phyloP scores from a whole-genome alignment of 306 rosid species.

The Sicyos baderoa region DNA sequence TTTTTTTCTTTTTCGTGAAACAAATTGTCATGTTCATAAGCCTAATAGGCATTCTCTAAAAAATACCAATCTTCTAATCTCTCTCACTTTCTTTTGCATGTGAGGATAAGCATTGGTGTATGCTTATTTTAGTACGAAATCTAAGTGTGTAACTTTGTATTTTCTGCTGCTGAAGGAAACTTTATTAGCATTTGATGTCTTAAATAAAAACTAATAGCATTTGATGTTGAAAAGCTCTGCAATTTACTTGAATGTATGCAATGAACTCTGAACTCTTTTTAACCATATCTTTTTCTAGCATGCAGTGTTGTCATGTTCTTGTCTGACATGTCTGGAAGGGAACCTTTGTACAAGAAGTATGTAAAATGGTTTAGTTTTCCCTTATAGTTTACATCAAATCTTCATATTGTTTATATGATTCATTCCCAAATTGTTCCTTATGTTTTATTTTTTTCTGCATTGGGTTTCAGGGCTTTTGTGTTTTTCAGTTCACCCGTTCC shows the following conservation, averaged over 20 bases:
- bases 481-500: constrained; percentile 84
- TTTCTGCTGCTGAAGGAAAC: background rate
- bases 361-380: constrained; percentile 22
- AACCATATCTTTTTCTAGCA: constrained; percentile 54
- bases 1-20: constrained; percentile 4
- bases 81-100: too few relatives aligned
- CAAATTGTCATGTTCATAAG: background rate
- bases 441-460: constrained; percentile 11
- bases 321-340: constrained; percentile 99
- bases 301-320: constrained; percentile 92
- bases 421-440: background rate
- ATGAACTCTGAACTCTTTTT: constrained; percentile 27
- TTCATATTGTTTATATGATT: background rate
- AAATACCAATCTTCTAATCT: background rate
- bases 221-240: background rate
- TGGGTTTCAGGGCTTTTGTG: constrained; percentile 58
- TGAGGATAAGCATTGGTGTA: too few relatives aligned
- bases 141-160: background rate
- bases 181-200: background rate
- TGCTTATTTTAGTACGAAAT: background rate
- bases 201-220: background rate
- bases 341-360: constrained; percentile 88
- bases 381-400: background rate
- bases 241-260: constrained; percentile 5
- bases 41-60: background rate